Conservation (phyloP, 2,329 filamentous ascomycete genomes). For the Magnaporthales sp. region DNA sequence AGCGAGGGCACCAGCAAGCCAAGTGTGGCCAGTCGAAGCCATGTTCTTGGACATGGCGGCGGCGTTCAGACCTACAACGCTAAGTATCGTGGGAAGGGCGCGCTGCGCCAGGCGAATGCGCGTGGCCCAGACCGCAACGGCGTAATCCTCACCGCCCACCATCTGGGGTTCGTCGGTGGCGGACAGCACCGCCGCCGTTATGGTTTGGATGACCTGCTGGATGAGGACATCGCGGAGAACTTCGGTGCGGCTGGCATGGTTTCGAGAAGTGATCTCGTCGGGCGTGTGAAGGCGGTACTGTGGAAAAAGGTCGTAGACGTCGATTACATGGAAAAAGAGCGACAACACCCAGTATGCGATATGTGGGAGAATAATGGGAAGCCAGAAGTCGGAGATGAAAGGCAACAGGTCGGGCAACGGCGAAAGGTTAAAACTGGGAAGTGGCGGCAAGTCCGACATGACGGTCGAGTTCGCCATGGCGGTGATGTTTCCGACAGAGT, state of each 20-base stretch:
- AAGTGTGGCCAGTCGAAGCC: conserved; percentile 54
- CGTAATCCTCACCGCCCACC: conserved; percentile 71
- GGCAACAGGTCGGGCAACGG: conserved; percentile 65
- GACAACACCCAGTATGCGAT: conserved; percentile 85
- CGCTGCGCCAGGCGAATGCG: conserved; percentile 72
- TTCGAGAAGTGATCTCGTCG: conserved; percentile 78
- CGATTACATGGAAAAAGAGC: conserved; percentile 78
- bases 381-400: conserved; percentile 71
- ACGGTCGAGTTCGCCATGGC: conserved; percentile 44
- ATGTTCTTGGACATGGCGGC: conserved; percentile 67
- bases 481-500: conserved; percentile 18
- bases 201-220: conserved; percentile 84
- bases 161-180: conserved; percentile 66
- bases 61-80: conserved; percentile 68
- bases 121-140: conserved; percentile 83
- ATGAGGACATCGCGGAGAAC: conserved; percentile 85
- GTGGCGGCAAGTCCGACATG: conserved; percentile 64
- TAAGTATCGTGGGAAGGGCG: conserved; percentile 64
- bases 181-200: conserved; percentile 58
- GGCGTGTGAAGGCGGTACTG: conserved; percentile 93
- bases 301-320: conserved; percentile 76
- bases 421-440: conserved; percentile 70
- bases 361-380: conserved; percentile 69
- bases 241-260: conserved; percentile 76
- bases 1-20: conserved; percentile 65